Percentiles rank a stretch among this genome's conserved stretches.
These are phyloP conservation scores for Tolypocladium ophioglossoides DNA, from an alignment of 2,329 filamentous ascomycete species.

Conservation along the genomic window DNA sequence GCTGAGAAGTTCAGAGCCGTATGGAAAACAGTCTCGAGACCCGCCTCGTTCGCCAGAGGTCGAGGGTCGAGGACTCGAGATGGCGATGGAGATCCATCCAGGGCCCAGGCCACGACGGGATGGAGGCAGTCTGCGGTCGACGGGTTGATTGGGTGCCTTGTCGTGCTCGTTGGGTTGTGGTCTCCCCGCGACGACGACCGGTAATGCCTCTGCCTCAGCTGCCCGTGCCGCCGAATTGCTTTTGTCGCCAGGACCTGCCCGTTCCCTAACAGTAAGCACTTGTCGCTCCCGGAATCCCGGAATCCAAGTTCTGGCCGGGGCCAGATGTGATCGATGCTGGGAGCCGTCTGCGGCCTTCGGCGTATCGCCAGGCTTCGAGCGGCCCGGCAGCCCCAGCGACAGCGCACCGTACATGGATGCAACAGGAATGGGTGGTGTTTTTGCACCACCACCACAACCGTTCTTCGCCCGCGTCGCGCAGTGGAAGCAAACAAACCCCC, in stretches of 20 bases:
- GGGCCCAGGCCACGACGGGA: too few relatives aligned
- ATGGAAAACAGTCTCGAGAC: not conserved
- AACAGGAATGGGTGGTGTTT: not conserved
- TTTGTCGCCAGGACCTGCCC: not conserved
- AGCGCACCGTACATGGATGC: not conserved
- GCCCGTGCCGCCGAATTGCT: not conserved
- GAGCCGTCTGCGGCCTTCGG: not conserved
- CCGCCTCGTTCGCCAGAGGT: not conserved
- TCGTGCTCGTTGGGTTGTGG: not conserved
- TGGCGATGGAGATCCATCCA: too few relatives aligned
- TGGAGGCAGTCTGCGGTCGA: too few relatives aligned
- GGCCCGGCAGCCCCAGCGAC: not conserved
- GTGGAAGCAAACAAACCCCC: not conserved
- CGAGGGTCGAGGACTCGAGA: too few relatives aligned
- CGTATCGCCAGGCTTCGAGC: not conserved
- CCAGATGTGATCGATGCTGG: not conserved
- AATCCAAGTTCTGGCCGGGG: not conserved
- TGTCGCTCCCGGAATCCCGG: not conserved
- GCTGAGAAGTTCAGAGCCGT: not conserved
- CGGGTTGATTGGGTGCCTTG: not conserved
- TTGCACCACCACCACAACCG: not conserved
- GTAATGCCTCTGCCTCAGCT: not conserved
- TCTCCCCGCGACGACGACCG: not conserved
- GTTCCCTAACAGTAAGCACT: not conserved
- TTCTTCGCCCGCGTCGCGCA: not conserved